Evolutionary conservation across 2,329 filamentous ascomycete genomes (phyloP), one percentile per base, ranked within the genome.

Genomic region (Coleophoma cylindrospora): DNA sequence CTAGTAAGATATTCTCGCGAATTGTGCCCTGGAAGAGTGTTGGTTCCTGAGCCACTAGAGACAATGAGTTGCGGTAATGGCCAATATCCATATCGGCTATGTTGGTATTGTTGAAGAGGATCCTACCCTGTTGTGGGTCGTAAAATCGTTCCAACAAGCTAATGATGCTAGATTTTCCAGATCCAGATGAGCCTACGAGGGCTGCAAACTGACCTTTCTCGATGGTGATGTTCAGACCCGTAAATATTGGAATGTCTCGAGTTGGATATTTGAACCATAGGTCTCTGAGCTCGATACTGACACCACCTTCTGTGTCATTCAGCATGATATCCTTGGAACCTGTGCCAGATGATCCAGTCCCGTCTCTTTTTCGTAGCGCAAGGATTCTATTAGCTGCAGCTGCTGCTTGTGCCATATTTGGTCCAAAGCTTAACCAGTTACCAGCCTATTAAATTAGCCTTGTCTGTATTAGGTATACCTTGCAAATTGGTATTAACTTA

Each of bases 11-110:
- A 57, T 89, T 89, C 53, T 91, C 86, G 15, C 80, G 76, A 17
- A 90, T 75, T 1, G 81, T 81, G 12, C 78, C 75, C 64, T 84
- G 81, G 61, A 44, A 44, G 10, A 91, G 74, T 0, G 83, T 84
- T 9, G 87, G 77, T 63, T 91, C 87, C 65, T 91, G 87, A 3
- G 85, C 81, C 0, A 91, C 87, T 0, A 91, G 75, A 1, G 85
- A 84, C 12, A 91, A 72, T 34, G 80, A 69, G 50, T 75, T 74
- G 38, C 87, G 79, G 63, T 89, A 89, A 15, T 75, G 68, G 52
- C 74, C 74, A 0, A 86, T 73, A 49, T 84, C 79, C 47, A 89
- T 64, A 1, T 73, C 63, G 1, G 70, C 65, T 40, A 91, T 80
- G 57, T 85, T 75, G 46, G 72, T 70, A 5, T 75, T 80, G 62